Evolutionary conservation across 179 eudicot species (phyloP).

Genomic region (Gypsophila paniculata): DNA sequence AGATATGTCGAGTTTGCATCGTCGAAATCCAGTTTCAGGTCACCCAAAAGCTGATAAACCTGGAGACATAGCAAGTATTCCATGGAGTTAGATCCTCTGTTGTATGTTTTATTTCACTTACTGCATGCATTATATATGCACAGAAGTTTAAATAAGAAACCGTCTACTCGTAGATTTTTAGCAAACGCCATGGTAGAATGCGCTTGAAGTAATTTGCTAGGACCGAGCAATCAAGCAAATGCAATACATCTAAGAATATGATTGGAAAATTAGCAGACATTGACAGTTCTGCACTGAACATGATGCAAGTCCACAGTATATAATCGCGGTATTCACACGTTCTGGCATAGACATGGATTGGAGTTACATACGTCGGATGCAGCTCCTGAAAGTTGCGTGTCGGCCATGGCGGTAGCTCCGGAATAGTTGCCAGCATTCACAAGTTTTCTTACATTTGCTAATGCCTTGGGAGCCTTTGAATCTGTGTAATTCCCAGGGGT

Average conservation of each 20-base stretch:
- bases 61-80: constrained; percentile 25
- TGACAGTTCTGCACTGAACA: background rate
- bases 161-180: too few relatives aligned
- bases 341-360: background rate
- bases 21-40: constrained; percentile 65
- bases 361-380: constrained; percentile 51
- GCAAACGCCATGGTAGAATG: too few relatives aligned
- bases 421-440: constrained; percentile 61
- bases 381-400: constrained; percentile 42
- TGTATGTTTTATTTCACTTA: background rate
- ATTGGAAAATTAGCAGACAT: too few relatives aligned
- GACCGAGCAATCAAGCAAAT: too few relatives aligned
- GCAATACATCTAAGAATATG: too few relatives aligned
- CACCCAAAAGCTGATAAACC: constrained; percentile 87
- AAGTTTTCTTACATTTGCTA: constrained; percentile 57
- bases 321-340: too few relatives aligned
- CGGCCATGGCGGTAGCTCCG: constrained; percentile 56
- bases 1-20: constrained; percentile 37
- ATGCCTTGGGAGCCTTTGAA: constrained; percentile 43
- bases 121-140: too few relatives aligned
- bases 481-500: constrained; percentile 61
- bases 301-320: too few relatives aligned
- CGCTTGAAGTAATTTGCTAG: too few relatives aligned
- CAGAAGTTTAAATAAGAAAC: too few relatives aligned
- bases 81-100: background rate